Evolutionary conservation across 106 monocot species (phyloP), one percentile per base, ranked within the genome.

Genomic region (Gastrodia elata): DNA sequence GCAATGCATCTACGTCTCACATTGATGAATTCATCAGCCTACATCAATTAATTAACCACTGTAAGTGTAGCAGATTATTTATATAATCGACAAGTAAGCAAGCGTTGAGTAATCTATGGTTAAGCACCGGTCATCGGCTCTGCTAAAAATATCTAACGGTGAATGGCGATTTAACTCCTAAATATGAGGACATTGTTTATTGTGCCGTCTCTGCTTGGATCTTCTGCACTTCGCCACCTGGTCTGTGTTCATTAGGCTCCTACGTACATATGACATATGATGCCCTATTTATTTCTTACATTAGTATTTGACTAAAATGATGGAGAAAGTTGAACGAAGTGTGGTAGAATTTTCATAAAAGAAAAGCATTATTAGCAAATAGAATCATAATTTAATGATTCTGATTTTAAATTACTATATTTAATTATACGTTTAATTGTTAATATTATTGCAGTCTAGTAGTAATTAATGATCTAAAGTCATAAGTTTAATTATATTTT

Each of bases 71-170:
- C 0, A 44, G 11, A 44, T 44, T 44, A 52, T 52, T n/a, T n/a
- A n/a, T n/a, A n/a, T n/a, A 52, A 52, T 52, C 22, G n/a, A 52
- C 52, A 52, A 52, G 52, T 52, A 52, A 52, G 52, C 52, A 52
- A 52, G 52, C 52, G 22, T 52, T 52, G 52, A 52, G 22, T 52
- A 52, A n/a, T 2, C 2, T 52, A 52, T 52, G 18, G 22, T 52
- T 52, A 52, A 52, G 22, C 2, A 52, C 22, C 52, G 6, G 52
- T n/a, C 2, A 52, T 52, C 52, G 6, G 52, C 18, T n/a, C 0
- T 52, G 2, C 22, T 20, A 49, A 0, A 49, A 18, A 13, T 10
- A 44, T 3, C 5, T 20, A 43, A 43, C 1, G 1, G 8, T 43
- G 43, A 43, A 43, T 44, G 10, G 3, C 4, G 49, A 52, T 20